These are phyloP conservation scores for Penicillium fuscoglaucum DNA, from an alignment of 2,329 filamentous ascomycete species.

Conservation along the genomic window DNA sequence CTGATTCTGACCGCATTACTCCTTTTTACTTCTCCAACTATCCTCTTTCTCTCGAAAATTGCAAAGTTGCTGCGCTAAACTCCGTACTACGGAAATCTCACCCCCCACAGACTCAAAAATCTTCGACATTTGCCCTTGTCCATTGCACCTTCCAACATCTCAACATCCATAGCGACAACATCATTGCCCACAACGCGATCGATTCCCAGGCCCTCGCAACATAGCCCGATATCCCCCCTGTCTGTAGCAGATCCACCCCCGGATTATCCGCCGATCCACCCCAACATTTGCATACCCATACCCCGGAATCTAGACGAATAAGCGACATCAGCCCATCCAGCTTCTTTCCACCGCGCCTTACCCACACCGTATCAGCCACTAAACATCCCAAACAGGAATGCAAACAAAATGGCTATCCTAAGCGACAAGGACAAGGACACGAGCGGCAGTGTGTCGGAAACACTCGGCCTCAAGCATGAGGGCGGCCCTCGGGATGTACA, in stretches of 20 bases:
- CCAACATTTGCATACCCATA: not conserved
- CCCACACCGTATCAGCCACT: not conserved
- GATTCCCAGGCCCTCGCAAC: not conserved
- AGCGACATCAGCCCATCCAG: not conserved
- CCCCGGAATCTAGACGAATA: not conserved
- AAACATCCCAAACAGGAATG: constrained; percentile 4
- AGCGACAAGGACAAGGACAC: constrained; percentile 15
- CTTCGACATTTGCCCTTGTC: not conserved
- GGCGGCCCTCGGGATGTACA: constrained; percentile 21
- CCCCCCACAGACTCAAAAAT: not conserved
- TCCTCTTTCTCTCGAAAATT: not conserved
- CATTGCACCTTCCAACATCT: not conserved
- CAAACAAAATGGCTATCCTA: constrained; percentile 15
- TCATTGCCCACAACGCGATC: not conserved
- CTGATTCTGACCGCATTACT: not conserved
- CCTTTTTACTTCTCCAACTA: not conserved
- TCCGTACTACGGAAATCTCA: not conserved
- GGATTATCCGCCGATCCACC: not conserved
- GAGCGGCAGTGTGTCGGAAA: constrained; percentile 10
- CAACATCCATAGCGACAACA: constrained; percentile 5
- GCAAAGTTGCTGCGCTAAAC: not conserved
- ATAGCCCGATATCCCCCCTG: not conserved
- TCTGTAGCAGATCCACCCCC: constrained; percentile 2
- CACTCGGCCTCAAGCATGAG: constrained; percentile 16
- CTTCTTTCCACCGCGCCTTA: not conserved